Evolutionary conservation across 768 basidiomycete genomes (phyloP).

Genomic region (Suillus cothurnatus): DNA sequence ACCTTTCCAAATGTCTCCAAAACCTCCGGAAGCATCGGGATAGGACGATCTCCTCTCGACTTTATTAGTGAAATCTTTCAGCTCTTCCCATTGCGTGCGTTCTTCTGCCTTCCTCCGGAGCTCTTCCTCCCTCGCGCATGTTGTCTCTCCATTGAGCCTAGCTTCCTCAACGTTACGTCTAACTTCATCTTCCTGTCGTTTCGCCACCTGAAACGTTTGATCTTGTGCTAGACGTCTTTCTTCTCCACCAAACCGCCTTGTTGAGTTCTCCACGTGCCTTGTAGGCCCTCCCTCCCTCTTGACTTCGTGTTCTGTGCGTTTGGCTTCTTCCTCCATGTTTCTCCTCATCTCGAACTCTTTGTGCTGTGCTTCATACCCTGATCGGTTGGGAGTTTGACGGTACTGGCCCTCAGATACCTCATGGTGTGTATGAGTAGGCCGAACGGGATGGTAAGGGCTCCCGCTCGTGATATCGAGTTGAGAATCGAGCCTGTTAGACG

Average conservation of each 20-base stretch:
- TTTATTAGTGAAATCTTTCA: neutral
- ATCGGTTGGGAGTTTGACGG: slow-evolving; percentile 30
- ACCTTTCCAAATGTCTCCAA: slow-evolving; percentile 12
- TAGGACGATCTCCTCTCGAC: neutral
- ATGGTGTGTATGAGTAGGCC: slow-evolving; percentile 24
- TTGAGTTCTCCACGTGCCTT: slow-evolving; percentile 24
- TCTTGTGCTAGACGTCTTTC: slow-evolving; percentile 17
- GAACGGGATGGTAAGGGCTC: slow-evolving; percentile 13
- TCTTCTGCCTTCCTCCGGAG: slow-evolving; percentile 28
- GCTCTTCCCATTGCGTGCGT: slow-evolving; percentile 25
- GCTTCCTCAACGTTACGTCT: slow-evolving; percentile 27
- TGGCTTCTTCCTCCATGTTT: slow-evolving; percentile 24
- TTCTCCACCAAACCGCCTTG: slow-evolving; percentile 21
- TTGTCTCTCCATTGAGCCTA: slow-evolving; percentile 21
- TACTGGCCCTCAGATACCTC: slow-evolving; percentile 33
- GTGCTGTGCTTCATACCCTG: slow-evolving; percentile 14
- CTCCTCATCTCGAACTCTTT: slow-evolving; percentile 25
- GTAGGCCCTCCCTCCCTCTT: slow-evolving; percentile 13
- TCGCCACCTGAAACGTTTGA: slow-evolving; percentile 27
- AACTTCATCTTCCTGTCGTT: slow-evolving; percentile 23
- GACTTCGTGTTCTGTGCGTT: slow-evolving; percentile 26
- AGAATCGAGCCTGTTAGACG: slow-evolving; percentile 21
- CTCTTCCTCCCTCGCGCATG: slow-evolving; percentile 27
- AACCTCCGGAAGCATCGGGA: neutral
- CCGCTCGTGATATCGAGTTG: slow-evolving; percentile 11